phyloP scores from a whole-genome alignment of 352 stramenopile genomes.

The Globisporangium canariense region DNA sequence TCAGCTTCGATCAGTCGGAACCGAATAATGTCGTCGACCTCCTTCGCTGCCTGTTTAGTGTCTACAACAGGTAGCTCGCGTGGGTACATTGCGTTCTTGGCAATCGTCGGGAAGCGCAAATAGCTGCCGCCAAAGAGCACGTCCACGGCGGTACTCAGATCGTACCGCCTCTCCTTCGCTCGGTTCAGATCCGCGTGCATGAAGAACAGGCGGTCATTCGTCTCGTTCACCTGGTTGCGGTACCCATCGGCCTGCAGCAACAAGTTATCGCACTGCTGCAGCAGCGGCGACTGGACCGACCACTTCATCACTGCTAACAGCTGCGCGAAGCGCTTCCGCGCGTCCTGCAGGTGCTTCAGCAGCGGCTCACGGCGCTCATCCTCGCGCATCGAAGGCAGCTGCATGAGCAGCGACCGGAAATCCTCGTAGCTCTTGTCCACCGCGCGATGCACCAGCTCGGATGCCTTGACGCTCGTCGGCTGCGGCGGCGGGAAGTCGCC shows the following conservation, averaged over 20 bases:
- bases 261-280: slow-evolving; percentile 68
- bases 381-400: slow-evolving; percentile 63
- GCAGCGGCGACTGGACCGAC: slow-evolving; percentile 79
- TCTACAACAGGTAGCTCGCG: slow-evolving; percentile 68
- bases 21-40: slow-evolving; percentile 79
- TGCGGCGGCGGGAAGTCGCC: slow-evolving; percentile 65
- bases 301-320: slow-evolving; percentile 78
- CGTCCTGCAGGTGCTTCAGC: slow-evolving; percentile 54
- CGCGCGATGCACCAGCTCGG: slow-evolving; percentile 71
- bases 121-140: slow-evolving; percentile 80
- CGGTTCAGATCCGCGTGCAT: slow-evolving; percentile 80
- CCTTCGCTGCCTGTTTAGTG: slow-evolving; percentile 39
- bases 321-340: slow-evolving; percentile 72
- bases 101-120: slow-evolving; percentile 64
- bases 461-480: slow-evolving; percentile 62
- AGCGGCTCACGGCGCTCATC: slow-evolving; percentile 73
- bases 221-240: slow-evolving; percentile 78
- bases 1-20: slow-evolving; percentile 81
- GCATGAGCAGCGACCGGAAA: slow-evolving; percentile 67
- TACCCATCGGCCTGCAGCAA: slow-evolving; percentile 57
- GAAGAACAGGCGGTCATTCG: slow-evolving; percentile 83
- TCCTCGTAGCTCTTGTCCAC: slow-evolving; percentile 85
- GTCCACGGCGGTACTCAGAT: slow-evolving; percentile 77
- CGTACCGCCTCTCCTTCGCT: slow-evolving; percentile 76
- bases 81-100: slow-evolving; percentile 68